Evolutionary conservation across 805 yeast genomes (phyloP).

Genomic region (Yarrowia sp.): DNA sequence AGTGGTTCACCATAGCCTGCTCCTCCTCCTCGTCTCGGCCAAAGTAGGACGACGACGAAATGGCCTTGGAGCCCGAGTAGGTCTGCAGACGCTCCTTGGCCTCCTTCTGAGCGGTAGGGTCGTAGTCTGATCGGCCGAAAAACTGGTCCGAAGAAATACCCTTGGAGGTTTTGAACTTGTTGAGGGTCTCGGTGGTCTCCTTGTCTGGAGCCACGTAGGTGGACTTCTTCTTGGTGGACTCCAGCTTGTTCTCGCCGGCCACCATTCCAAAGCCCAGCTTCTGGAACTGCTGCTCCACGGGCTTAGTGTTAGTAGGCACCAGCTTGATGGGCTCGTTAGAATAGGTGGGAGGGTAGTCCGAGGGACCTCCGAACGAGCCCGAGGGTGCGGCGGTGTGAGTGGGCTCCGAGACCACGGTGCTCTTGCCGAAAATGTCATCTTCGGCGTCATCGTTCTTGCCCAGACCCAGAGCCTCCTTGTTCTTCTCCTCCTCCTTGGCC

Average conservation of each 20-base stretch:
- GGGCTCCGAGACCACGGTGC: conserved; percentile 5
- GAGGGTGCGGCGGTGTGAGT: conserved; percentile 27
- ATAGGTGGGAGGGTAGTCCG: conserved; percentile 10
- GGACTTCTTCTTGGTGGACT: conserved; percentile 34
- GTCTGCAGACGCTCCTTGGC: conserved; percentile 78
- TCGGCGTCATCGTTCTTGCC: conserved; percentile 37
- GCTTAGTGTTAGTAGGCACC: conserved; percentile 26
- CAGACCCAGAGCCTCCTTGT: conserved; percentile 48
- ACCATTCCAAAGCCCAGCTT: conserved; percentile 90
- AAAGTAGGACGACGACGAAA: conserved; percentile 88
- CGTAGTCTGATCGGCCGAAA: conserved; percentile 85
- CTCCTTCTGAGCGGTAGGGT: conserved; percentile 71
- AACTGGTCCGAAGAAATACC: conserved; percentile 94
- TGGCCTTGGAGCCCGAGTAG: conserved; percentile 83
- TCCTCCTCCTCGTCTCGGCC: conserved; percentile 70
- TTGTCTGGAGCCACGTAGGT: conserved; percentile 31
- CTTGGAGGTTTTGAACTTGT: conserved; percentile 82
- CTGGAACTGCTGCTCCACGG: conserved; percentile 48
- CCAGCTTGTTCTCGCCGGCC: conserved; percentile 36
- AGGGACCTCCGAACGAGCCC: conserved; percentile 22
- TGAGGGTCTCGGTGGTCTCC: conserved; percentile 37
- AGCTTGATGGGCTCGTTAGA: conserved; percentile 22
- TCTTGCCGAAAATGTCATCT: conserved; percentile 25
- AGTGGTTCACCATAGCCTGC: conserved; percentile 36
- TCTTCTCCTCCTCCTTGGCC: conserved; percentile 80